Percentiles rank a stretch among this genome's conserved stretches.
Evolutionary conservation across 2,329 filamentous ascomycete genomes (phyloP).

Genomic region (Epicoccum nigrum): DNA sequence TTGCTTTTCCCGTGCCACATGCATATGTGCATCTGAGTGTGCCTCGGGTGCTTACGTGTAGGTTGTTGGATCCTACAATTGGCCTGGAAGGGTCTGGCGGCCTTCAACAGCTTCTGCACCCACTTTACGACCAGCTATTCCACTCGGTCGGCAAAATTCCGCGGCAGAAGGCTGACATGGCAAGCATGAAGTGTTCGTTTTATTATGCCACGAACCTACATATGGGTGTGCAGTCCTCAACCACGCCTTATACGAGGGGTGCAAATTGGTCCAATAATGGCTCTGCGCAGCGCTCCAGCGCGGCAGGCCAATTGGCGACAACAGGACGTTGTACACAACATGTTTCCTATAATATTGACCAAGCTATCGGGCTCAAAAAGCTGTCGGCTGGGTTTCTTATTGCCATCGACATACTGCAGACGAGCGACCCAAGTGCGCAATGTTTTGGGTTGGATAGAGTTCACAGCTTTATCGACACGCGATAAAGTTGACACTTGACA

Average conservation of each 20-base stretch:
- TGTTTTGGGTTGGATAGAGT: slow-evolving; percentile 15
- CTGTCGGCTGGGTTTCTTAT: slow-evolving; percentile 16
- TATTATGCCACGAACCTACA: slow-evolving; percentile 30
- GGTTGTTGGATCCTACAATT: slow-evolving; percentile 7
- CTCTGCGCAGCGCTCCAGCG: slow-evolving; percentile 12
- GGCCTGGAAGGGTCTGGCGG: slow-evolving; percentile 11
- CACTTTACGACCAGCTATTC: slow-evolving; percentile 5
- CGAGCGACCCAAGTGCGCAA: slow-evolving; percentile 5
- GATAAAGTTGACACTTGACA: slow-evolving; percentile 35
- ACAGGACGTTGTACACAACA: slow-evolving; percentile 11
- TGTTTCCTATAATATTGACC: slow-evolving; percentile 19
- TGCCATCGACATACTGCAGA: slow-evolving; percentile 27
- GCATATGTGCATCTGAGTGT: slow-evolving; percentile 1
- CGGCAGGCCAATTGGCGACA: not conserved
- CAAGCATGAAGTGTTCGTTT: slow-evolving; percentile 17
- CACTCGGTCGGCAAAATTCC: slow-evolving; percentile 5
- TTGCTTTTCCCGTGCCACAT: slow-evolving; percentile 15
- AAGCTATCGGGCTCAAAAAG: slow-evolving; percentile 17
- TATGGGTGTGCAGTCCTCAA: slow-evolving; percentile 8
- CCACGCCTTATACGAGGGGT: slow-evolving; percentile 12
- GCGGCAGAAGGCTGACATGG: slow-evolving; percentile 8
- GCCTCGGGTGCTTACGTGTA: slow-evolving; percentile 10
- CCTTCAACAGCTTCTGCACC: slow-evolving; percentile 5
- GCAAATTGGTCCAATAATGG: slow-evolving; percentile 29
- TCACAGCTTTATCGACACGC: slow-evolving; percentile 23